phyloP scores from a whole-genome alignment of 2,329 filamentous ascomycete species.

The Lasiodiplodia citricola region DNA sequence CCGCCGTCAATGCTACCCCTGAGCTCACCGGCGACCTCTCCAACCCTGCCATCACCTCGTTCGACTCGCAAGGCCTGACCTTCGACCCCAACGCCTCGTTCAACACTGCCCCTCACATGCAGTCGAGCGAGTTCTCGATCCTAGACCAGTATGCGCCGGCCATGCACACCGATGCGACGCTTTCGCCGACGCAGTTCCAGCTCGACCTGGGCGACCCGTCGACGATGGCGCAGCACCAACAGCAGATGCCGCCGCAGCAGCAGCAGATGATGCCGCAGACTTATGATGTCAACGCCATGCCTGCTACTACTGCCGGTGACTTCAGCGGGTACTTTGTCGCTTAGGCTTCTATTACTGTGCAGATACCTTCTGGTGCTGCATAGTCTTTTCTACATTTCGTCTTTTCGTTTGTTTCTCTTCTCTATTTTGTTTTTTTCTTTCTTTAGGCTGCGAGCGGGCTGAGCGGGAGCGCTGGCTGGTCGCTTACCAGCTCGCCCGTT shows the following conservation, averaged over 20 bases:
- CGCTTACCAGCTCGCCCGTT: neutral
- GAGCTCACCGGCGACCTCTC: slow-evolving; percentile 2
- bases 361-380: slow-evolving; percentile 5
- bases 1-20: slow-evolving; percentile 12
- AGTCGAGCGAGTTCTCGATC: slow-evolving; percentile 18
- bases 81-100: slow-evolving; percentile 19
- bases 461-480: neutral
- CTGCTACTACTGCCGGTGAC: slow-evolving; percentile 19
- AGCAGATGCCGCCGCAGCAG: slow-evolving; percentile 15
- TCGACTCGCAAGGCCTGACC: slow-evolving; percentile 12
- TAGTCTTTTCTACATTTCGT: neutral
- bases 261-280: slow-evolving; percentile 24
- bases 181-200: slow-evolving; percentile 20
- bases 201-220: slow-evolving; percentile 17
- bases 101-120: slow-evolving; percentile 4
- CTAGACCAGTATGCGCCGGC: slow-evolving; percentile 22
- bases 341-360: slow-evolving; percentile 7
- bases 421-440: neutral
- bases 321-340: slow-evolving; percentile 20
- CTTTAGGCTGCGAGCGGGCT: slow-evolving; percentile 11
- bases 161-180: slow-evolving; percentile 11
- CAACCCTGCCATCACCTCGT: neutral
- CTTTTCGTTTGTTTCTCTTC: neutral
- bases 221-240: slow-evolving; percentile 11
- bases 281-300: slow-evolving; percentile 10